A percentile compares a stretch with the other conserved stretches of the same genome.
Conservation (phyloP, 2,329 filamentous ascomycete genomes). For the Aspergillus transmontanensis region DNA sequence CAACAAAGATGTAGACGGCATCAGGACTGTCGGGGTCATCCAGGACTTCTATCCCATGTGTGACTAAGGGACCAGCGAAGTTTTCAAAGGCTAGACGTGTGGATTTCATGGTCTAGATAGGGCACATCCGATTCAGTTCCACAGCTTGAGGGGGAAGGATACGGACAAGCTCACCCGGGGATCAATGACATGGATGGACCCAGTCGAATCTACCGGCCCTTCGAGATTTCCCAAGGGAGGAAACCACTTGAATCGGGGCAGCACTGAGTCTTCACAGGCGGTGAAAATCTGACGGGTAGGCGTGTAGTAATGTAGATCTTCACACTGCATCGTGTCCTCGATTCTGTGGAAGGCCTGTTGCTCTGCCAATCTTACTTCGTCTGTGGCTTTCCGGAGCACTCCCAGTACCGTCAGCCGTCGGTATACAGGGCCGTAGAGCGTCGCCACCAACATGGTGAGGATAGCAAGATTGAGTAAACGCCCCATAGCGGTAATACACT, state of each 20-base stretch:
- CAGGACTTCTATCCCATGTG: conserved; percentile 65
- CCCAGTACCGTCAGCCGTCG: conserved; percentile 28
- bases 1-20: conserved; percentile 61
- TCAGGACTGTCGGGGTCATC: conserved; percentile 46
- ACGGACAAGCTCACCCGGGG: conserved; percentile 45
- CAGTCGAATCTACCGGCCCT: conserved; percentile 33
- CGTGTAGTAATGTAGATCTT: conserved; percentile 61
- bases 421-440: conserved; percentile 20
- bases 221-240: conserved; percentile 50
- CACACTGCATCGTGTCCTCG: conserved; percentile 58
- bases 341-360: conserved; percentile 46
- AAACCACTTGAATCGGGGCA: conserved; percentile 55
- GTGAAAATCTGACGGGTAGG: conserved; percentile 56
- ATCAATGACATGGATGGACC: conserved; percentile 54
- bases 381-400: conserved; percentile 23
- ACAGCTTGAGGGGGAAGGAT: neutral
- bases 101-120: conserved; percentile 49
- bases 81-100: conserved; percentile 52
- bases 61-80: conserved; percentile 58
- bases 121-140: neutral
- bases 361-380: conserved; percentile 28
- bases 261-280: conserved; percentile 54
- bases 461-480: conserved; percentile 23
- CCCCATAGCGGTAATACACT: conserved; percentile 20
- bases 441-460: conserved; percentile 22